Evolutionary conservation across 2,329 filamentous ascomycete genomes (phyloP), one percentile per base, ranked within the genome.

Genomic region (Aspergillus ustus): DNA sequence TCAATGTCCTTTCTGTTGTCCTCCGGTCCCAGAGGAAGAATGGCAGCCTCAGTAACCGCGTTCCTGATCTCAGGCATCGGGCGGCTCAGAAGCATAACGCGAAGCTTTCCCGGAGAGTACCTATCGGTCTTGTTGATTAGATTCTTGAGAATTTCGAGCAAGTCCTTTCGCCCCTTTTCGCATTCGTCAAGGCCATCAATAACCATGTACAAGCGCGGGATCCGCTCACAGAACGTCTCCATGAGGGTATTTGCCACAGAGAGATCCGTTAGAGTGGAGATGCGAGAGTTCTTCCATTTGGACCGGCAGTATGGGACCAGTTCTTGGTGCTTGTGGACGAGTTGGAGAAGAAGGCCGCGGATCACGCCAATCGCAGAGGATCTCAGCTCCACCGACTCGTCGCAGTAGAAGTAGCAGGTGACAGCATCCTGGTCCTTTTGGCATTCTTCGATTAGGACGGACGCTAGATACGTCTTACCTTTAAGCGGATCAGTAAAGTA

Each of bases 171-270:
- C n/a, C 20, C 50, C 7, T 55, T 22, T 19, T 46, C 56, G 7
- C 56, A 59, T 50, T 62, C 60, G 25, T 62, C 60, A 15, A 62
- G 51, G 3, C 60, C 56, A 19, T 62, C 60, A 8, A 62, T 52
- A 4, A 62, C 9, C 11, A 62, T 52, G 15, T 59, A 51, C 6
- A 51, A 20, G n/a, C 13, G 60, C 13, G 60, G 29, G 8, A 62
- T 46, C 2, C 60, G 13, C 15, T 59, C 43, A 29, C 50, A 59
- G n/a, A 59, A 62, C 0, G 57, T 55, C 13, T 59, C 54, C 25
- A 62, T 49, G 2, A 62, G 58, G 6, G 34, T 29, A 34, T 40
- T 15, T 3, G 45, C 51, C 6, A 52, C 51, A 3, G 50, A 52
- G 25, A 59, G 5, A 19, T 62, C 60, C 3, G 56, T 43, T 9